Percentiles rank a stretch among this genome's conserved stretches.
phyloP scores from a whole-genome alignment of 495 filamentous ascomycete species.

The Letharia columbiana region DNA sequence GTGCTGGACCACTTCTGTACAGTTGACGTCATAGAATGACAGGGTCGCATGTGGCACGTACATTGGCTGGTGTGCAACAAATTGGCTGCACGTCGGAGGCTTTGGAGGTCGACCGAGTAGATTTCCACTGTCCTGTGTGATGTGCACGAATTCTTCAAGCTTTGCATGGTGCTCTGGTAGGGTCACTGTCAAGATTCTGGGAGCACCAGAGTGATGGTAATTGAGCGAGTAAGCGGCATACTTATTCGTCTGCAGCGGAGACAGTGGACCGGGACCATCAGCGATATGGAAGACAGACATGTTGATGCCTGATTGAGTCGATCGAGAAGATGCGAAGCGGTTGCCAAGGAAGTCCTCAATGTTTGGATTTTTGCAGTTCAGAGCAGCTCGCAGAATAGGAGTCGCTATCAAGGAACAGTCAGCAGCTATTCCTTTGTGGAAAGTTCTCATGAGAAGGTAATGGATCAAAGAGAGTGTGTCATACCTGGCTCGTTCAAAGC shows the following conservation, averaged over 20 bases:
- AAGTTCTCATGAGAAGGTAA: neutral
- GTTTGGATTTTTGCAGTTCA: neutral
- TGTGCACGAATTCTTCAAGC: neutral
- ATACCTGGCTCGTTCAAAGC: neutral
- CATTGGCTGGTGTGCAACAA: neutral
- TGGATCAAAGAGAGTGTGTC: neutral
- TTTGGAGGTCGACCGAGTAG: neutral
- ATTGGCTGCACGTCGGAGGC: neutral
- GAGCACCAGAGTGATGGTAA: slow-evolving; percentile 3
- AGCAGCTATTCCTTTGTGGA: neutral
- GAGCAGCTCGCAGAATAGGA: neutral
- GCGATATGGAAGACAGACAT: neutral
- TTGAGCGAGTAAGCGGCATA: slow-evolving; percentile 8
- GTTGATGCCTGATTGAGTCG: neutral
- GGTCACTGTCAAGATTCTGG: neutral
- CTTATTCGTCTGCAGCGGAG: slow-evolving; percentile 14
- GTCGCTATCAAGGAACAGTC: neutral
- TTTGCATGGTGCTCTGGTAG: neutral
- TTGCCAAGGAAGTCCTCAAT: neutral
- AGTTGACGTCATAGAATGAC: neutral
- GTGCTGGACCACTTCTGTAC: slow-evolving; percentile 6
- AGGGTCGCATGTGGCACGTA: neutral
- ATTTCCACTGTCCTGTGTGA: neutral
- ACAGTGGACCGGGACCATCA: neutral
- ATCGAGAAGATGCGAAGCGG: slow-evolving; percentile 1